A percentile compares a stretch with the other conserved stretches of the same genome.
Conservation (phyloP, 2,329 filamentous ascomycete species). For the Ilyonectria mors-panacis region DNA sequence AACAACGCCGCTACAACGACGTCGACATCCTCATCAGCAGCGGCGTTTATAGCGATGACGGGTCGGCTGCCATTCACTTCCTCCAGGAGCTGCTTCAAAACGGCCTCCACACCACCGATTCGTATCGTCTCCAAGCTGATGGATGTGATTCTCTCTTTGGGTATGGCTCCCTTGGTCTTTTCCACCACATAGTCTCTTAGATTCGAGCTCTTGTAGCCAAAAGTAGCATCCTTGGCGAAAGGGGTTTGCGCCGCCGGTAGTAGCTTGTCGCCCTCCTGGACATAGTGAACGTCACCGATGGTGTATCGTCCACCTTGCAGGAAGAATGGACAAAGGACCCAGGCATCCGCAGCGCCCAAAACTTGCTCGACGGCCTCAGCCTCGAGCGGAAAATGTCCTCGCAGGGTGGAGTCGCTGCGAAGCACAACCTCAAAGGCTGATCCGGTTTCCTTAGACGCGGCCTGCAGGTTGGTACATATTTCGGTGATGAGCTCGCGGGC, state of each 20-base stretch:
- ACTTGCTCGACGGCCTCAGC: slow-evolving; percentile 65
- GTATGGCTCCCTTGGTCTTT: slow-evolving; percentile 63
- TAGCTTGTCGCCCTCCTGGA: slow-evolving; percentile 62
- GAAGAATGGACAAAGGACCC: slow-evolving; percentile 72
- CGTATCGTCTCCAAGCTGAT: slow-evolving; percentile 65
- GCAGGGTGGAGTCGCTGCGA: slow-evolving; percentile 69
- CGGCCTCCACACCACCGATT: slow-evolving; percentile 58
- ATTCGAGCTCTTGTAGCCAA: slow-evolving; percentile 70
- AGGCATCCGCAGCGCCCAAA: slow-evolving; percentile 65
- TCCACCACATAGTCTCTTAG: slow-evolving; percentile 63
- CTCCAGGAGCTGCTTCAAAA: slow-evolving; percentile 58
- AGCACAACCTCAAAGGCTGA: slow-evolving; percentile 68
- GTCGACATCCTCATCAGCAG: slow-evolving; percentile 68
- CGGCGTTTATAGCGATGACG: slow-evolving; percentile 68
- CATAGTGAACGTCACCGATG: slow-evolving; percentile 71
- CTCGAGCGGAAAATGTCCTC: slow-evolving; percentile 71
- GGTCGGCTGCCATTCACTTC: slow-evolving; percentile 45
- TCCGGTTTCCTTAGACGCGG: slow-evolving; percentile 57
- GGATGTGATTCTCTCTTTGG: slow-evolving; percentile 56
- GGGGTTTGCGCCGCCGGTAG: slow-evolving; percentile 65
- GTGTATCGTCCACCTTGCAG: slow-evolving; percentile 71
- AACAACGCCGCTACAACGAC: slow-evolving; percentile 67
- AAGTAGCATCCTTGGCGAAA: slow-evolving; percentile 71
- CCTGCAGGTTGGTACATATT: slow-evolving; percentile 65
- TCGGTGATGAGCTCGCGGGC: slow-evolving; percentile 63